Percentiles rank a stretch among this genome's conserved stretches.
Conservation (phyloP, 306 rosid genomes). For the Vigna mungo region DNA sequence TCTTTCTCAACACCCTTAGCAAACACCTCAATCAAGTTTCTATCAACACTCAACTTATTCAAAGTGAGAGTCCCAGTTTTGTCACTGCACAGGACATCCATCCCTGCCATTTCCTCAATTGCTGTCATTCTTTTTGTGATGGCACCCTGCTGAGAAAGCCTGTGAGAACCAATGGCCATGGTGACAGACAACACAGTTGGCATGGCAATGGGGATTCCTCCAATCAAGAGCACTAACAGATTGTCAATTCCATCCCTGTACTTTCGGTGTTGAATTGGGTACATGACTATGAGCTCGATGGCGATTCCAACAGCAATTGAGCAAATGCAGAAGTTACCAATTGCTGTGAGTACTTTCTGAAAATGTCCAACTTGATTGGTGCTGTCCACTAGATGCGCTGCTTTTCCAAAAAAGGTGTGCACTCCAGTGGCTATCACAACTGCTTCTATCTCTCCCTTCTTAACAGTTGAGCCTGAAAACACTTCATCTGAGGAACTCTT, state of each 20-base stretch:
- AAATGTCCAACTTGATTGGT: constrained; percentile 98
- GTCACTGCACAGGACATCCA: constrained; percentile 98
- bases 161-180: constrained; percentile 98
- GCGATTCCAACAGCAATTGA: constrained; percentile 81
- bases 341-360: constrained; percentile 96
- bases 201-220: constrained; percentile 98
- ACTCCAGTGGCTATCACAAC: constrained; percentile 97
- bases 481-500: constrained; percentile 85
- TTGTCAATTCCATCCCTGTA: constrained; percentile 95
- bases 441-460: constrained; percentile 97
- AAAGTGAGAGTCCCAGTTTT: constrained; percentile 94
- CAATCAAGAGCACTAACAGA: constrained; percentile 89
- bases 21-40: constrained; percentile 84
- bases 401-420: constrained; percentile 96
- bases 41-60: constrained; percentile 86
- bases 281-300: constrained; percentile 86
- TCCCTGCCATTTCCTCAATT: constrained; percentile 99
- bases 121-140: constrained; percentile 99
- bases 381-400: constrained; percentile 95
- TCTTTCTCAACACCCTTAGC: constrained; percentile 89
- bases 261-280: constrained; percentile 80
- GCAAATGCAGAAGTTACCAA: constrained; percentile 94
- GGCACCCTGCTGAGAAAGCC: constrained; percentile 97
- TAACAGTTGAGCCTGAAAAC: constrained; percentile 93
- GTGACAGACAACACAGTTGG: constrained; percentile 98